These are phyloP conservation scores for Tieghemiomyces parasiticus DNA, from an alignment of 192 early-diverging fungal genomes.

Conservation along the genomic window DNA sequence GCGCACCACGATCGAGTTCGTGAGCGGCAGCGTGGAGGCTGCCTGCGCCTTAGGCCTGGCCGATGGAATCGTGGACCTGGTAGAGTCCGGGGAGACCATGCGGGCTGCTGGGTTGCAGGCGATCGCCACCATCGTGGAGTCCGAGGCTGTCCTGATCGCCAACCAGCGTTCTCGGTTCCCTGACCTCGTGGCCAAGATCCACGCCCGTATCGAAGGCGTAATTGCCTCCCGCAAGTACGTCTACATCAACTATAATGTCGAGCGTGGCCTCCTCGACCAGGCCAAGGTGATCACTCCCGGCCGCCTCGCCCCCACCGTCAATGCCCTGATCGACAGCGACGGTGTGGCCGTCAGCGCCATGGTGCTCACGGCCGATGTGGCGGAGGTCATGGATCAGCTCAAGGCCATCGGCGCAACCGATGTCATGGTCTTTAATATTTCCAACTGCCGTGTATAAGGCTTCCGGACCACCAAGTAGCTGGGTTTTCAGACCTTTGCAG, in stretches of 20 bases:
- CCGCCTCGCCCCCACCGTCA: conserved; percentile 82
- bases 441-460: conserved; percentile 58
- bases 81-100: conserved; percentile 99
- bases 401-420: conserved; percentile 77
- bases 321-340: conserved; percentile 59
- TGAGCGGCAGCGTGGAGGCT: conserved; percentile 88
- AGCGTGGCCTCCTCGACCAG: conserved; percentile 36
- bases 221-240: conserved; percentile 80
- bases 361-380: conserved; percentile 63
- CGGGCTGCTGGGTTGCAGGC: conserved; percentile 89
- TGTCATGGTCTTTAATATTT: conserved; percentile 70
- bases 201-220: conserved; percentile 77
- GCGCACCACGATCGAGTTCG: conserved; percentile 68
- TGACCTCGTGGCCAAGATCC: conserved; percentile 60
- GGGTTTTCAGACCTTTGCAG: no score
- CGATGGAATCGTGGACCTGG: conserved; percentile 74
- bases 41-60: conserved; percentile 92
- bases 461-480: no score
- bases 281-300: conserved; percentile 78
- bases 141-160: conserved; percentile 83
- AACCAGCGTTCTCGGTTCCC: conserved; percentile 63
- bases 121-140: conserved; percentile 64
- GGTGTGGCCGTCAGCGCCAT: conserved; percentile 90
- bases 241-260: conserved; percentile 83
- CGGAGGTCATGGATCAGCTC: conserved; percentile 82